Evolutionary conservation across 2,329 filamentous ascomycete species (phyloP).

Genomic region (Fusarium pseudocircinatum): DNA sequence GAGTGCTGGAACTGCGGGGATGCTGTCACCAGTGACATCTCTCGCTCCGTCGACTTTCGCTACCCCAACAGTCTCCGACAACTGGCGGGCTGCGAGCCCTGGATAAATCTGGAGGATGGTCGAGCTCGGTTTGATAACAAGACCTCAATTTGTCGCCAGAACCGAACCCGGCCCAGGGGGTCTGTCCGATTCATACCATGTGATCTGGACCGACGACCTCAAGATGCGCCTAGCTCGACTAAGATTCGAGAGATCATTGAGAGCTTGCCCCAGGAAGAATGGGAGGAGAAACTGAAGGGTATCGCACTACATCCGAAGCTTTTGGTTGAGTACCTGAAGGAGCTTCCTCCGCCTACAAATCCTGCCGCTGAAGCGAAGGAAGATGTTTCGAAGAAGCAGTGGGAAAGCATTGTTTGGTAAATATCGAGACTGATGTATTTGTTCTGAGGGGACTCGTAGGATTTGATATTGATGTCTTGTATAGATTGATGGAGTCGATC

Average conservation of each 20-base stretch:
- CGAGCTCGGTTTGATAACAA: not conserved
- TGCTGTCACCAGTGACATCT: constrained; percentile 40
- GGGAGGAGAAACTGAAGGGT: not conserved
- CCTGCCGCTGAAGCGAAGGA: not conserved
- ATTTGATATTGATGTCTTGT: not conserved
- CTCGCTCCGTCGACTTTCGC: constrained; percentile 40
- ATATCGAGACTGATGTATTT: too few relatives aligned
- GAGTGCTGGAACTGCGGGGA: constrained; percentile 38
- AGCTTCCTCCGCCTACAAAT: not conserved
- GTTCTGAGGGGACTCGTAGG: too few relatives aligned
- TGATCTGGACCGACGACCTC: not conserved
- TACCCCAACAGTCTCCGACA: constrained; percentile 36
- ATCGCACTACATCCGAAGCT: constrained; percentile 13
- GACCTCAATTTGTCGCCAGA: constrained; percentile 24
- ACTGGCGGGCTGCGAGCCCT: constrained; percentile 29
- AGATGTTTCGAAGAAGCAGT: not conserved
- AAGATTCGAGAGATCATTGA: constrained; percentile 35
- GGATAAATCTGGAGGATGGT: constrained; percentile 23
- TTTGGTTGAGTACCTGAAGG: constrained; percentile 13
- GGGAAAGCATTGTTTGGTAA: not conserved
- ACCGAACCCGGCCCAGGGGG: constrained; percentile 17
- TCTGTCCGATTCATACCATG: constrained; percentile 33
- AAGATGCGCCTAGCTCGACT: constrained; percentile 37
- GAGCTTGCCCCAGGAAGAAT: not conserved
- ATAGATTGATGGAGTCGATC: not conserved